These are phyloP conservation scores for Nannochloropsis granulata DNA, from an alignment of 108 stramenopile genomes.

Conservation along the genomic window DNA sequence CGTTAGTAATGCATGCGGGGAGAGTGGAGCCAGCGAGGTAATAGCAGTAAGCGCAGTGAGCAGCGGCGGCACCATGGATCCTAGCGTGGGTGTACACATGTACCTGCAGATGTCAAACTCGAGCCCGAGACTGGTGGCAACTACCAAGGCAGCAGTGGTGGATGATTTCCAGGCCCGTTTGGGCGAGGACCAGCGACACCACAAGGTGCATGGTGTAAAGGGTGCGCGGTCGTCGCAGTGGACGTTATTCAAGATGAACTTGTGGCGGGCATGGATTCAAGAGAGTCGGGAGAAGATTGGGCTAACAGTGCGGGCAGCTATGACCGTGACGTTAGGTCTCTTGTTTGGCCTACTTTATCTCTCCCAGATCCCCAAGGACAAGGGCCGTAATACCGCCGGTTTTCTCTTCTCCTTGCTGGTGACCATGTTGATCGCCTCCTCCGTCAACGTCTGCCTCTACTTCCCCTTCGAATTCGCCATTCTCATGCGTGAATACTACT, in stretches of 20 bases:
- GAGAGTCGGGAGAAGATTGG: neutral
- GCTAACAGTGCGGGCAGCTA: neutral
- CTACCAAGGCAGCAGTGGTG: neutral
- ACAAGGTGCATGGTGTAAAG: neutral
- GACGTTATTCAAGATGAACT: neutral
- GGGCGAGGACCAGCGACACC: neutral
- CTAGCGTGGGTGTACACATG: neutral
- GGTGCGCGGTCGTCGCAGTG: neutral
- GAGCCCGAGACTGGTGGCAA: neutral
- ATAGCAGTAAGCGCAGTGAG: neutral
- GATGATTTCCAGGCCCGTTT: neutral
- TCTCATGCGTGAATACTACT: neutral
- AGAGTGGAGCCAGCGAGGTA: too few relatives aligned
- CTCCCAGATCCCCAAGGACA: neutral
- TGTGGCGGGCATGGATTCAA: neutral
- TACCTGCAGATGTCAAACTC: neutral
- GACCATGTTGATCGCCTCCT: neutral
- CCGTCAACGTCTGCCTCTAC: neutral
- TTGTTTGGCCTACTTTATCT: neutral
- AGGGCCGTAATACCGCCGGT: neutral
- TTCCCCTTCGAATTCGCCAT: neutral
- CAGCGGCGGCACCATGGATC: neutral
- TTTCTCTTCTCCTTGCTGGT: neutral
- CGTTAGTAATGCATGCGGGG: neutral
- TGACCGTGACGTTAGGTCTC: neutral